Evolutionary conservation across 108 stramenopile species (phyloP).

Genomic region (Ochromonas danica): DNA sequence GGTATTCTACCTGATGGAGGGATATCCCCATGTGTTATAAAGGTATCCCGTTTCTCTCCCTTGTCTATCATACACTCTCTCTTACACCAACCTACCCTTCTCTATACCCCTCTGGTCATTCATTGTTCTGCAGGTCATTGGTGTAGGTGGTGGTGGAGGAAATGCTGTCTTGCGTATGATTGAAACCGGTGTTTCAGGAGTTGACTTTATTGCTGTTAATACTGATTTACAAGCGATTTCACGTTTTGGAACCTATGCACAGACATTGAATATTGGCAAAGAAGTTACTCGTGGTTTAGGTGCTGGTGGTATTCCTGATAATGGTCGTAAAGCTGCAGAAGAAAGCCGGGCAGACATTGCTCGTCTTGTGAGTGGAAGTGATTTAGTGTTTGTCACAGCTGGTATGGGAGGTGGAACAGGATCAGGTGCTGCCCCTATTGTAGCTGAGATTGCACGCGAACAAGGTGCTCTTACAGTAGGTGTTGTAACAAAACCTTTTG

Average conservation of each 20-base stretch:
- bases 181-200: conserved; percentile 72
- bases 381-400: conserved; percentile 78
- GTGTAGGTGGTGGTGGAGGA: conserved; percentile 80
- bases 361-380: conserved; percentile 71
- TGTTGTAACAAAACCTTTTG: conserved; percentile 82
- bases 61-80: no score
- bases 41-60: no score
- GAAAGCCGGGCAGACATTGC: conserved; percentile 69
- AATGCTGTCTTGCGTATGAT: conserved; percentile 57
- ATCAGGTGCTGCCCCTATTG: conserved; percentile 74
- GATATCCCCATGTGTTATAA: conserved; percentile 20
- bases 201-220: conserved; percentile 84
- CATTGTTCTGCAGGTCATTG: no score
- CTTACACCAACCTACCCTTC: no score
- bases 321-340: conserved; percentile 74
- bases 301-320: conserved; percentile 79
- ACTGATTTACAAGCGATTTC: conserved; percentile 78
- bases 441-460: conserved; percentile 65
- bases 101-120: no score
- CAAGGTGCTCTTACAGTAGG: conserved; percentile 53
- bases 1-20: conserved; percentile 10
- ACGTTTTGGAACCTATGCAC: not conserved
- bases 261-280: conserved; percentile 68
- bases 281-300: conserved; percentile 81
- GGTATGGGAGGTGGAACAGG: conserved; percentile 89